Conservation (phyloP, 129 eudicot species). For the Saussurea involucrata region DNA sequence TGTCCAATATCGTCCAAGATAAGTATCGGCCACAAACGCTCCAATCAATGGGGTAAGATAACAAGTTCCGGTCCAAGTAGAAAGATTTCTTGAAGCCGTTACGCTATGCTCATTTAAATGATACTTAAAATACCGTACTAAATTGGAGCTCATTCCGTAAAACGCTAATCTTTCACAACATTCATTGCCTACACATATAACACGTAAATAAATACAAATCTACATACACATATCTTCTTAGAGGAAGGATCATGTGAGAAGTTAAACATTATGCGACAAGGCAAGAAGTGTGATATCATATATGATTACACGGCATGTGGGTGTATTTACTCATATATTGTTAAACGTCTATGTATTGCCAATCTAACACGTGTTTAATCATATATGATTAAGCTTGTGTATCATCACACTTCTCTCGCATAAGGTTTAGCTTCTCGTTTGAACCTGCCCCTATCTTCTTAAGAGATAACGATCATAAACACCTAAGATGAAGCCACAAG, state of each 20-base stretch:
- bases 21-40: constrained; percentile 80
- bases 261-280: too few species aligned
- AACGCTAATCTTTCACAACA: constrained; percentile 75
- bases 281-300: too few species aligned
- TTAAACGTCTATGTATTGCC: too few species aligned
- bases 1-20: constrained; percentile 69
- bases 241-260: too few species aligned
- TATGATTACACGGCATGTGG: too few species aligned
- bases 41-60: constrained; percentile 65
- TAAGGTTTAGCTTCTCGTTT: too few species aligned
- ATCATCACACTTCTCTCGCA: too few species aligned
- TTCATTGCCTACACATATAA: constrained; percentile 54
- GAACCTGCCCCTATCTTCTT: too few species aligned
- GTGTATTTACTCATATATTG: too few species aligned
- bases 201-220: not conserved
- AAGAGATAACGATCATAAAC: not conserved
- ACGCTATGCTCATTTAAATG: constrained; percentile 51
- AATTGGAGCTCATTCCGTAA: constrained; percentile 71
- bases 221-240: not conserved
- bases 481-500: constrained; percentile 76
- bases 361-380: too few species aligned
- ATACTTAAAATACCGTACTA: constrained; percentile 54
- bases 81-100: constrained; percentile 56
- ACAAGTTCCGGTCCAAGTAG: constrained; percentile 75
- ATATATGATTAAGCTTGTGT: too few species aligned